phyloP scores from a whole-genome alignment of 306 rosid genomes.

The Trichosanthes truncata region DNA sequence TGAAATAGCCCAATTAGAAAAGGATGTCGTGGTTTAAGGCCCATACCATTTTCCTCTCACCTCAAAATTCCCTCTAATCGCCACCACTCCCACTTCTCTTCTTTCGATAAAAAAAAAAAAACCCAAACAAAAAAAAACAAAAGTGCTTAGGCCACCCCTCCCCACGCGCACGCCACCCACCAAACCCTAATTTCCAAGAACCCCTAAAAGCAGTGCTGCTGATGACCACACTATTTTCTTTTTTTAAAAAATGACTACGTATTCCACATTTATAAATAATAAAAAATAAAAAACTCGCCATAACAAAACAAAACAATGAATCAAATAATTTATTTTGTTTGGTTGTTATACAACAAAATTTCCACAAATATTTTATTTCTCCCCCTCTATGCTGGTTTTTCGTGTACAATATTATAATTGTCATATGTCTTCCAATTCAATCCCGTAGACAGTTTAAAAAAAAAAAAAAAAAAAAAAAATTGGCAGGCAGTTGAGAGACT shows the following conservation, averaged over 20 bases:
- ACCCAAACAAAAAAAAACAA: background rate
- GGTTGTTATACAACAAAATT: background rate
- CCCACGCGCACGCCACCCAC: slow-evolving; percentile 75
- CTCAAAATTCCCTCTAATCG: background rate
- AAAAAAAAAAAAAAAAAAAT: background rate
- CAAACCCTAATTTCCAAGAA: slow-evolving; percentile 74
- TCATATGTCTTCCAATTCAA: background rate
- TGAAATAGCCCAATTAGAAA: background rate
- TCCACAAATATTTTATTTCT: background rate
- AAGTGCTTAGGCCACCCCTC: slow-evolving; percentile 30
- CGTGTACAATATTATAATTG: background rate
- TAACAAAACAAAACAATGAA: background rate
- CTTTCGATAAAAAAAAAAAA: background rate
- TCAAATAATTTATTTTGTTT: background rate
- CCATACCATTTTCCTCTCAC: background rate
- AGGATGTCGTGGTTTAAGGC: background rate
- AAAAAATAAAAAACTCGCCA: background rate
- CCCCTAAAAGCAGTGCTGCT: slow-evolving; percentile 34
- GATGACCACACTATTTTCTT: background rate
- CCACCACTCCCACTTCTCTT: background rate
- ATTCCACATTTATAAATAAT: background rate
- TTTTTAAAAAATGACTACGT: background rate
- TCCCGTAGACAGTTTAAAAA: background rate
- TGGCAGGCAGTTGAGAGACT: background rate
- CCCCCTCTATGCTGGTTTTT: background rate